Base-by-base conservation (phyloP, 169 alveolate genomes). In the Plasmodium vivax region DNA sequence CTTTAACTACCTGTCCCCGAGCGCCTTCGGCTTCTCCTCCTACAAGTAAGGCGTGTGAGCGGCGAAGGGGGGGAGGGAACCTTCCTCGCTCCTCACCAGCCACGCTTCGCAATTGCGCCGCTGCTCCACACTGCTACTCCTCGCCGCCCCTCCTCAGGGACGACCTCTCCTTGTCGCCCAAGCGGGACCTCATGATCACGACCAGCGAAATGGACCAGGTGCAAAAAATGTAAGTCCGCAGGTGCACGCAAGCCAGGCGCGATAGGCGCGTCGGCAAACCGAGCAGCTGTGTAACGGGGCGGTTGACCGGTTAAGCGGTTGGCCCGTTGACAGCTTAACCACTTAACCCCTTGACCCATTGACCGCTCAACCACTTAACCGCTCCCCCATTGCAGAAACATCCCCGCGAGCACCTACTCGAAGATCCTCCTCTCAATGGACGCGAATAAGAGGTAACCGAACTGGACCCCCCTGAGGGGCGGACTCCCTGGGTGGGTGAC, bases 1-100 rank as follows among this genome's bases (percentile, higher is more conserved):
- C 51, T 90, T 90, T 90, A 90, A 90, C 72, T 90, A 90, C 56
- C 80, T 90, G 4, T 90, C 94, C 75, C 94, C 87, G 34, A 90
- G 82, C 47, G 94, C 94, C 73, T 90, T 90, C 45, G 94, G 94
- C 41, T 82, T 90, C 19, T 90, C 94, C 38, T 90, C 94, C 3
- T 90, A 90, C 91, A 90, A 90, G 94, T 90, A 41, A 77, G 94
- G 51, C 62, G 2, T 51, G 19, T 51, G 62, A 51, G 23, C 62
- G 3, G 8, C 23, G 62, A 2, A 4, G 0, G 23, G 62, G 3
- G 3, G 9, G 14, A 51, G 12, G 1, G 9, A n/a, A n/a, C n/a
- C n/a, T n/a, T n/a, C n/a, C n/a, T n/a, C n/a, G 62, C 19, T 2
- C 12, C 58, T 5, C 58, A 47, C 58, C 9, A 47, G 1, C 19